A percentile compares a stretch with the other conserved stretches of the same genome.
phyloP scores from a whole-genome alignment of 1,284 basidiomycete genomes.

The Marasmius tenuissimus region DNA sequence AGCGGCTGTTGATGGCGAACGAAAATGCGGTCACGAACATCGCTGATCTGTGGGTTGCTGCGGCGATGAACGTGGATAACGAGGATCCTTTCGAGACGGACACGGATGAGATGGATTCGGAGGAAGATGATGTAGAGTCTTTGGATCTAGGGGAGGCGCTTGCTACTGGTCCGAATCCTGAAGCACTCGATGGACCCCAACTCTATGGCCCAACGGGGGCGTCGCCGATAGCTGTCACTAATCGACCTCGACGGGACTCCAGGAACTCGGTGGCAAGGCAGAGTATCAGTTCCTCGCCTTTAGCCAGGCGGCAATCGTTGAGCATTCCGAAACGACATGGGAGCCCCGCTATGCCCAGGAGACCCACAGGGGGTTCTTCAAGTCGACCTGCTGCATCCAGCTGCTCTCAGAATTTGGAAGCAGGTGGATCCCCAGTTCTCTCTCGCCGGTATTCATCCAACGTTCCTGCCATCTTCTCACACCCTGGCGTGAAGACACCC shows the following conservation, averaged over 20 bases:
- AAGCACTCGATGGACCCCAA: not conserved
- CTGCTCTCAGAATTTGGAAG: not conserved
- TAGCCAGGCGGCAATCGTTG: not conserved
- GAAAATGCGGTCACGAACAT: slow-evolving; percentile 88
- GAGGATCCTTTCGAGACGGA: slow-evolving; percentile 72
- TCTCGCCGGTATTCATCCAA: slow-evolving; percentile 1
- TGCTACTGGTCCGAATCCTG: slow-evolving; percentile 28
- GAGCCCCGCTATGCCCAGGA: not conserved
- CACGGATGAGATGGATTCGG: slow-evolving; percentile 17
- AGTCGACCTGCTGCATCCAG: not conserved
- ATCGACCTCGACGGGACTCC: slow-evolving; percentile 21
- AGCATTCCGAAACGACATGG: not conserved
- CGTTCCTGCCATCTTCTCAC: slow-evolving; percentile 58
- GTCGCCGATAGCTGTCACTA: slow-evolving; percentile 11
- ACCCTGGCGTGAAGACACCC: slow-evolving; percentile 75
- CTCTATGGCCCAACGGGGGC: not conserved
- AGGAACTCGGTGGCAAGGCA: slow-evolving; percentile 17
- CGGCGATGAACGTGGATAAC: slow-evolving; percentile 88
- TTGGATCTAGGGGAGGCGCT: slow-evolving; percentile 33
- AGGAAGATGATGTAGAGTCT: slow-evolving; percentile 22
- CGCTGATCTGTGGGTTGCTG: slow-evolving; percentile 91
- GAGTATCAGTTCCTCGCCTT: not conserved
- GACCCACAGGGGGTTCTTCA: slow-evolving; percentile 4
- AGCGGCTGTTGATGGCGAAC: slow-evolving; percentile 88
- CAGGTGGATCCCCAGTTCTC: slow-evolving; percentile 5